phyloP scores from a whole-genome alignment of 2,329 filamentous ascomycete genomes.

The Bipolaris bicolor region DNA sequence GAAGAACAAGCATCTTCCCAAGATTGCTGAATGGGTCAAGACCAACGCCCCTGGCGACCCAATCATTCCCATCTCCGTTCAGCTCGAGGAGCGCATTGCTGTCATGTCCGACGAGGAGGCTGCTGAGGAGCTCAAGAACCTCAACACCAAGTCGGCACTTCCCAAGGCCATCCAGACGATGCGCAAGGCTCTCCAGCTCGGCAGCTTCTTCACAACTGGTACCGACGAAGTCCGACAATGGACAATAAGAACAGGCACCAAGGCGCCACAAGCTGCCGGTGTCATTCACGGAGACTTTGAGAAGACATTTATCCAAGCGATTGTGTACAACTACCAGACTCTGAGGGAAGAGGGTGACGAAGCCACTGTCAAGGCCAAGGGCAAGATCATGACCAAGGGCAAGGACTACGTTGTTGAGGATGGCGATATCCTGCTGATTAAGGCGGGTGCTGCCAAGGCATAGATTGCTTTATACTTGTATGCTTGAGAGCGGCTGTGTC shows the following conservation, averaged over 20 bases:
- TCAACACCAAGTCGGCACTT: conserved; percentile 84
- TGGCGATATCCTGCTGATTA: conserved; percentile 84
- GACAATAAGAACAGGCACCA: conserved; percentile 94
- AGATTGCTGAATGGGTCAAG: conserved; percentile 95
- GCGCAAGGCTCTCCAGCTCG: conserved; percentile 87
- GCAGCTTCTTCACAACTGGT: conserved; percentile 96
- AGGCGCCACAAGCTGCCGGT: conserved; percentile 96
- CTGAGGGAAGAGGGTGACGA: conserved; percentile 91
- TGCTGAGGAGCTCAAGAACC: conserved; percentile 83
- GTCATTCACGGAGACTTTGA: conserved; percentile 99
- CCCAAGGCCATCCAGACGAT: conserved; percentile 92
- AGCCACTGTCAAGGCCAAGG: conserved; percentile 85
- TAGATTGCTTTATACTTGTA: conserved; percentile 43
- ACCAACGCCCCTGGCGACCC: conserved; percentile 85
- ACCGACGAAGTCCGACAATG: conserved; percentile 97
- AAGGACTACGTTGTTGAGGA: conserved; percentile 94
- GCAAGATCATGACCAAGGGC: conserved; percentile 98
- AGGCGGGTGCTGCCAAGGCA: conserved; percentile 81
- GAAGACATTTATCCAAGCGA: conserved; percentile 97
- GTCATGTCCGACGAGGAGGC: conserved; percentile 78
- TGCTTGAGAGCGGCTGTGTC: conserved; percentile 3
- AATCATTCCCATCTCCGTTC: conserved; percentile 90
- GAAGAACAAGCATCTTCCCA: conserved; percentile 98
- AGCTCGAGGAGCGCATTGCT: conserved; percentile 89
- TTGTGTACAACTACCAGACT: conserved; percentile 86